These are phyloP conservation scores for Saprolegnia parasitica DNA, from an alignment of 352 stramenopile species.

Conservation along the genomic window DNA sequence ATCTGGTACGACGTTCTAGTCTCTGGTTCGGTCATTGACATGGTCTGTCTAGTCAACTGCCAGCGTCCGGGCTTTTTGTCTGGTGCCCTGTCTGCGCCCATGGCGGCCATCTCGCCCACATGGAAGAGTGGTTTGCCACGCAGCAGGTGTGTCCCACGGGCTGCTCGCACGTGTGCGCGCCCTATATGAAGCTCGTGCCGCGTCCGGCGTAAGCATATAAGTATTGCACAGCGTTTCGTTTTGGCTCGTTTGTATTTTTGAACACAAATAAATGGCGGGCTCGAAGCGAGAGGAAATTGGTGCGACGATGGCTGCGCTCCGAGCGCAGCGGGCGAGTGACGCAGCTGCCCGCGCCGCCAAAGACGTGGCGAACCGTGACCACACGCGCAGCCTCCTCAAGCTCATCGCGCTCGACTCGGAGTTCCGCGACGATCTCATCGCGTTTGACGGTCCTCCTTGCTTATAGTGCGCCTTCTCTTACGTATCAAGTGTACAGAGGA, in stretches of 20 bases:
- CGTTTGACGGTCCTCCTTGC: neutral
- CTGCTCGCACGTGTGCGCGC: constrained; percentile 48
- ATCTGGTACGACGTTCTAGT: constrained; percentile 78
- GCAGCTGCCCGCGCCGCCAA: neutral
- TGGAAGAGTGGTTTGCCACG: constrained; percentile 72
- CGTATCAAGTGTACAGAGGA: too few relatives aligned
- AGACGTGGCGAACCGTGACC: neutral
- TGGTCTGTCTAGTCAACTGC: constrained; percentile 55
- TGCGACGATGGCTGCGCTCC: neutral
- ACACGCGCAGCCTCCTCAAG: constrained; percentile 15
- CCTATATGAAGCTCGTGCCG: constrained; percentile 9
- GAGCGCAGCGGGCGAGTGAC: neutral
- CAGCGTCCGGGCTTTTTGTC: constrained; percentile 83
- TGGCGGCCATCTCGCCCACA: constrained; percentile 79
- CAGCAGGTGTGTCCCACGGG: constrained; percentile 69
- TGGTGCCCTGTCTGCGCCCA: constrained; percentile 91
- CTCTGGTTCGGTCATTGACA: constrained; percentile 12
- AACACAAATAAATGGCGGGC: neutral
- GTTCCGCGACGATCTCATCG: neutral
- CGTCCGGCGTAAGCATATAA: too few relatives aligned
- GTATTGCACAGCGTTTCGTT: constrained; percentile 8
- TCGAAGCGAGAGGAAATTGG: constrained; percentile 2
- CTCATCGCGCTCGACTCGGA: constrained; percentile 1
- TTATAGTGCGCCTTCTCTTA: too few relatives aligned
- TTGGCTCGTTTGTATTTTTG: neutral